Percentiles rank a stretch among this genome's conserved stretches.
These are phyloP conservation scores for Martensiomyces pterosporus DNA, from an alignment of 192 early-diverging fungal genomes.

Conservation along the genomic window DNA sequence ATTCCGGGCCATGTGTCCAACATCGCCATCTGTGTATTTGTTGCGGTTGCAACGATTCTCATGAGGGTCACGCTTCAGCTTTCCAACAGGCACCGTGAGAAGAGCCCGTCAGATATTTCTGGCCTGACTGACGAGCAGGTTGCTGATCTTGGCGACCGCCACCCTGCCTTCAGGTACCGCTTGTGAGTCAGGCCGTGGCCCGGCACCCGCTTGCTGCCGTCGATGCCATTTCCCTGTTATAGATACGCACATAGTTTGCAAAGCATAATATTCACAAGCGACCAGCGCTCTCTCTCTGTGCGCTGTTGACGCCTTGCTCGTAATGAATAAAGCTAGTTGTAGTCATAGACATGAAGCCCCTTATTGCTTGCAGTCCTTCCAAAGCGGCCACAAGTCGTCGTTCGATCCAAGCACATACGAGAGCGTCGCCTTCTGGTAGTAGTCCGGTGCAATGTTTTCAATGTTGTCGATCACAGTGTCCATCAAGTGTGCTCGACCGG, in stretches of 20 bases:
- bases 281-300: too few species aligned
- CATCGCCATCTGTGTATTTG: constrained; percentile 2
- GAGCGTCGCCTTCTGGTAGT: constrained; percentile 62
- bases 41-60: not conserved
- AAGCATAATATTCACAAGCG: too few species aligned
- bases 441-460: constrained; percentile 54
- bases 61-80: not conserved
- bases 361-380: too few species aligned
- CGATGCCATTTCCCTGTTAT: too few species aligned
- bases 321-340: too few species aligned
- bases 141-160: constrained; percentile 3
- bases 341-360: too few species aligned
- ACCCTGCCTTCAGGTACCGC: constrained; percentile 4
- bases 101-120: constrained; percentile 1
- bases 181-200: not conserved
- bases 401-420: constrained; percentile 59
- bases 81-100: not conserved
- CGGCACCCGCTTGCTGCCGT: too few species aligned
- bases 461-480: constrained; percentile 69
- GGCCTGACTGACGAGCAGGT: not conserved
- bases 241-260: too few species aligned
- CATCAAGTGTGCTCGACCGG: constrained; percentile 66
- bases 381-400: constrained; percentile 25
- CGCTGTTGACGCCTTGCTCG: too few species aligned
- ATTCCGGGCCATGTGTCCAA: constrained; percentile 5